A percentile compares a stretch with the other conserved stretches of the same genome.
These are phyloP conservation scores for Favolaschia claudopus DNA, from an alignment of 768 basidiomycete genomes.

Conservation along the genomic window DNA sequence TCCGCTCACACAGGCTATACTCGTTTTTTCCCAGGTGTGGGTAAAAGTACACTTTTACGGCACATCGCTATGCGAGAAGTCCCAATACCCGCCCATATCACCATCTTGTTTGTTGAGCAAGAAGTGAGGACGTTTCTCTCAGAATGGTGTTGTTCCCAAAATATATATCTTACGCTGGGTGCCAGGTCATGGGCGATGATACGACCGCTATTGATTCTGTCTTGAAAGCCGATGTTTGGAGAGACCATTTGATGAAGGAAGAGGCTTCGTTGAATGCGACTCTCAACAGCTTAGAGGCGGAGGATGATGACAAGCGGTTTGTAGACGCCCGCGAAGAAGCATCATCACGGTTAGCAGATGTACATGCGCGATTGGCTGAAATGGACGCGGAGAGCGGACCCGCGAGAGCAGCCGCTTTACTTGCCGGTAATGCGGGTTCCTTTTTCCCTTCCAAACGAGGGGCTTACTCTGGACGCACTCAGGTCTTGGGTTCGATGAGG, in stretches of 20 bases:
- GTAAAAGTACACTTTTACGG: constrained; percentile 94
- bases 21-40: constrained; percentile 67
- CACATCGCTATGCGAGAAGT: constrained; percentile 96
- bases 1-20: not conserved
- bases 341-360: constrained; percentile 81
- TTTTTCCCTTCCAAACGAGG: not conserved
- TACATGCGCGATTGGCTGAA: constrained; percentile 90
- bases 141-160: not conserved
- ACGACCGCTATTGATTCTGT: constrained; percentile 93
- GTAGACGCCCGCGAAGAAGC: constrained; percentile 90
- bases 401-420: constrained; percentile 86
- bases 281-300: constrained; percentile 74
- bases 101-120: constrained; percentile 98
- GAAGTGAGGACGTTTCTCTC: constrained; percentile 69
- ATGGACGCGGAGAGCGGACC: constrained; percentile 99
- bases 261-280: constrained; percentile 78
- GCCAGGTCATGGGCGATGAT: constrained; percentile 90
- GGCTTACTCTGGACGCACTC: not conserved
- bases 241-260: constrained; percentile 89
- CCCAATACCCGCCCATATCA: constrained; percentile 92
- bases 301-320: constrained; percentile 80
- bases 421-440: constrained; percentile 67
- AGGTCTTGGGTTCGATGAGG: constrained; percentile 93
- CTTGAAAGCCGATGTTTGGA: constrained; percentile 99
- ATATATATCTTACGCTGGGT: constrained; percentile 2